Percentiles rank a stretch among this genome's conserved stretches.
Evolutionary conservation across 2,329 filamentous ascomycete genomes (phyloP).

Genomic region (Colletotrichum cereale): DNA sequence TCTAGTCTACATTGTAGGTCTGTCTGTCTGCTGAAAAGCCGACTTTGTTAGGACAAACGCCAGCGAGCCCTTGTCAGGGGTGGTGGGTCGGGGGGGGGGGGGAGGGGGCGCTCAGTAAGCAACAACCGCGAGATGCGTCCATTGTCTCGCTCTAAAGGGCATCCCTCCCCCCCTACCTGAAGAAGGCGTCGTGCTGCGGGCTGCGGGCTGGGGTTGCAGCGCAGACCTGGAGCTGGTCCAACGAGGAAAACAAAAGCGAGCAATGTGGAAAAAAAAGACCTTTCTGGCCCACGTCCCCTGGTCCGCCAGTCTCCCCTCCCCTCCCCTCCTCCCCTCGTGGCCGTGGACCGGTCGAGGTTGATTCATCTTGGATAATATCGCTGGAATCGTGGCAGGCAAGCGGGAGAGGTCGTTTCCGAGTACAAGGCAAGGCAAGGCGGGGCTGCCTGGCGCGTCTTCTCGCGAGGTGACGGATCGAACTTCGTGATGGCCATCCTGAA

Average conservation of each 20-base stretch:
- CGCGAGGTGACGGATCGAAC: not conserved
- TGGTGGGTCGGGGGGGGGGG: not conserved
- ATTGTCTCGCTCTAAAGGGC: conserved; percentile 2
- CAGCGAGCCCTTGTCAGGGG: not conserved
- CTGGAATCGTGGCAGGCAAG: not conserved
- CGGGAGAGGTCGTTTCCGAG: not conserved
- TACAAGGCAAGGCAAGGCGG: not conserved
- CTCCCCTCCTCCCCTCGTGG: not conserved
- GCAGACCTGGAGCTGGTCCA: conserved; percentile 3
- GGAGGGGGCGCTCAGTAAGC: conserved; percentile 34
- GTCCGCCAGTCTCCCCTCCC: not conserved
- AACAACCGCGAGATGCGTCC: not conserved
- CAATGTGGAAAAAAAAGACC: not conserved
- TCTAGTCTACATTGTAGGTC: not conserved
- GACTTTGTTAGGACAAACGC: not conserved
- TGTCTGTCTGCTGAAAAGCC: not conserved
- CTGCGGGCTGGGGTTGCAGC: conserved; percentile 24
- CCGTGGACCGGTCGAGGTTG: conserved; percentile 6
- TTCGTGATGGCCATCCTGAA: not conserved
- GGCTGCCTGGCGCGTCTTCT: not conserved
- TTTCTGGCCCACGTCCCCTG: conserved; percentile 5
- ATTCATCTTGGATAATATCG: not conserved
- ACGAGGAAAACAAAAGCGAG: conserved; percentile 21
- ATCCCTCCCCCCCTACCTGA: not conserved
- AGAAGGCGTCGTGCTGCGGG: not conserved